Evolutionary conservation across 176 grass and related monocot genomes (phyloP).

Genomic region (Triticum urartu): DNA sequence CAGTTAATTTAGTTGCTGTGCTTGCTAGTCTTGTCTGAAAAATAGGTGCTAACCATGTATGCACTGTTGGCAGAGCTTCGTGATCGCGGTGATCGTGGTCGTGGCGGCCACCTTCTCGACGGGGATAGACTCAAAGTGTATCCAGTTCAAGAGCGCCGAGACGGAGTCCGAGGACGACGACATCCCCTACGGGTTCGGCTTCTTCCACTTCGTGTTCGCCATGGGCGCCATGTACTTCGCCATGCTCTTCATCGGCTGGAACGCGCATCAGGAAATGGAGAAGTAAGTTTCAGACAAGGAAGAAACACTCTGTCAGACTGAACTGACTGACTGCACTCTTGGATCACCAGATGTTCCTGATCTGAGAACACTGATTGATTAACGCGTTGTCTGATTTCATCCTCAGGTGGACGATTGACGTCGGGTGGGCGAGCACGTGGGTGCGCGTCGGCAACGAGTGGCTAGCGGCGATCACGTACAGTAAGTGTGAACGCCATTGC

Average conservation of each 20-base stretch:
- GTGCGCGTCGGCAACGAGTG: slow-evolving; percentile 85
- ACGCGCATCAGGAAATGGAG: slow-evolving; percentile 61
- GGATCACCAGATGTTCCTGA: not conserved
- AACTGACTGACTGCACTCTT: no score
- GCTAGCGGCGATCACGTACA: slow-evolving; percentile 77
- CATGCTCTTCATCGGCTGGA: slow-evolving; percentile 97
- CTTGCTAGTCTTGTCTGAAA: not conserved
- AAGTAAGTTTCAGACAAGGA: slow-evolving; percentile 38
- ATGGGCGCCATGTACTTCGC: slow-evolving; percentile 99
- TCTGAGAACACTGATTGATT: not conserved
- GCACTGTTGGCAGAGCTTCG: slow-evolving; percentile 61
- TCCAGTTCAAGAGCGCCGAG: slow-evolving; percentile 78
- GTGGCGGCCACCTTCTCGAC: slow-evolving; percentile 93
- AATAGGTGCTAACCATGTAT: not conserved
- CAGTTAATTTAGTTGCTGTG: not conserved
- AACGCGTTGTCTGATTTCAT: not conserved
- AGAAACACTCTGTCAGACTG: not conserved
- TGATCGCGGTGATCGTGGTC: slow-evolving; percentile 79
- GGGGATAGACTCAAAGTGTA: slow-evolving; percentile 87
- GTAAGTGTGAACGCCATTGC: slow-evolving; percentile 39
- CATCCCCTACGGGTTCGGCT: slow-evolving; percentile 81
- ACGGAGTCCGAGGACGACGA: slow-evolving; percentile 65
- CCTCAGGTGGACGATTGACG: slow-evolving; percentile 86
- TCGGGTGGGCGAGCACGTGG: slow-evolving; percentile 96
- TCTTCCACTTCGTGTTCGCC: slow-evolving; percentile 98